Base-by-base conservation (phyloP, 108 stramenopile species). In the Fragilariopsis cylindrus region DNA sequence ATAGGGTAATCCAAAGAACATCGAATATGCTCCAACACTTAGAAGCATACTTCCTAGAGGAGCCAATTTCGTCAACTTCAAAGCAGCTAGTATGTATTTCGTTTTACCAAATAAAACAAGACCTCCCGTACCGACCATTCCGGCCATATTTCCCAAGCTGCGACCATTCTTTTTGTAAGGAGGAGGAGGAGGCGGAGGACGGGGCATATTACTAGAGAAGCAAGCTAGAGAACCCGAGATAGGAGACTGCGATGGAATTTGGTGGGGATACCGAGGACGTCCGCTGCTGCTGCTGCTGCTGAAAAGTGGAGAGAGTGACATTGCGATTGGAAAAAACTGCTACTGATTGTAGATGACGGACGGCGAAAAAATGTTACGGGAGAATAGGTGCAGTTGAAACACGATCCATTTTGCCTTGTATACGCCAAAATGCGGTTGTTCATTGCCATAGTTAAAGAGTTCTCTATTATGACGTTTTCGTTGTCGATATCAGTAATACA, bases 21-120 rank as follows among this genome's bases (percentile, higher is more conserved):
- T 82, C 48, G 86, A 77, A 57, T 98, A 98, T 4, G 95, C 87
- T 7, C 92, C 92, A 40, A 95, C 84, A 0, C 94, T 90, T 12
- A 93, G 54, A 7, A 98, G 60, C 97, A 98, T 98, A 47, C 84
- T 86, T 4, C 92, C 90, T 39, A 96, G 81, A 3, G 90, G 85
- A 16, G 93, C 94, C 65, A 98, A 73, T 75, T 98, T 98, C 15
- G 92, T 92, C 48, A 98, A 53, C 78, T 98, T 96, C 58, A 98
- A 84, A 1, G 93, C 97, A 9, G 81, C 92, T 2, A 98, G 56
- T 50, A 98, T 41, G 60, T 94, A 98, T 72, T 98, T 98, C 12
- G 84, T 81, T 73, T 98, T 98, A 11, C 94, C 94, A 50, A 82
- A 69, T n/a, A 93, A 62, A 15, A 95, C 46, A 16, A 85, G 45